A percentile compares a stretch with the other conserved stretches of the same genome.
Evolutionary conservation across 495 filamentous ascomycete genomes (phyloP).

Genomic region (Trichocladium antarcticum): DNA sequence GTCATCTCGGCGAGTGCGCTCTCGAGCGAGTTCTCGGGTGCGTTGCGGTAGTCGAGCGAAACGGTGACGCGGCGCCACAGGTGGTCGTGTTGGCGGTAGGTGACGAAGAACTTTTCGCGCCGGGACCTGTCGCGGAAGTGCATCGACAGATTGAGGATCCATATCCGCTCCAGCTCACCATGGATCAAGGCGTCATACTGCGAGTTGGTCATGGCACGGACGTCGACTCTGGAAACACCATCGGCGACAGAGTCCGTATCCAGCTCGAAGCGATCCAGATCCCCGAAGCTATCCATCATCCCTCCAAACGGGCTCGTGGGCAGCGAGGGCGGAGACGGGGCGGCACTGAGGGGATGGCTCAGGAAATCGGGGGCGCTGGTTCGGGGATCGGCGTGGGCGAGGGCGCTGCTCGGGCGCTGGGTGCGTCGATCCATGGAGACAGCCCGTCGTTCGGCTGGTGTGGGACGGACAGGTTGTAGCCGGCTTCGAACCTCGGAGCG

Average conservation of each 20-base stretch:
- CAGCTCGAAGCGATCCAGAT: conserved; percentile 9
- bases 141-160: conserved; percentile 98
- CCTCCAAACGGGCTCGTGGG: conserved; percentile 28
- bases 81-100: conserved; percentile 65
- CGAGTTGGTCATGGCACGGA: conserved; percentile 39
- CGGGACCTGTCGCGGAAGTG: conserved; percentile 92
- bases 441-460: conserved; percentile 55
- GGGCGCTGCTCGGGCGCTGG: conserved; percentile 21
- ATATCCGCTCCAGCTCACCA: conserved; percentile 74
- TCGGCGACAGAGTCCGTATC: conserved; percentile 16
- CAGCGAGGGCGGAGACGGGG: conserved; percentile 13
- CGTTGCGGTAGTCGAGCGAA: conserved; percentile 84
- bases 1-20: conserved; percentile 63
- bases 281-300: conserved; percentile 6
- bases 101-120: conserved; percentile 97
- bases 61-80: conserved; percentile 84
- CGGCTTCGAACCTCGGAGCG: conserved; percentile 67
- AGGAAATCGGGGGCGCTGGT: conserved; percentile 37
- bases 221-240: conserved; percentile 24
- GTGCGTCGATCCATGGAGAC: conserved; percentile 60
- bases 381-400: conserved; percentile 26
- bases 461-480: conserved; percentile 51
- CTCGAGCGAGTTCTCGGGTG: conserved; percentile 73
- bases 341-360: conserved; percentile 12
- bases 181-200: conserved; percentile 51